Base-by-base conservation (phyloP, 2,329 filamentous ascomycete species). In the Neopestalotiopsis sp. region DNA sequence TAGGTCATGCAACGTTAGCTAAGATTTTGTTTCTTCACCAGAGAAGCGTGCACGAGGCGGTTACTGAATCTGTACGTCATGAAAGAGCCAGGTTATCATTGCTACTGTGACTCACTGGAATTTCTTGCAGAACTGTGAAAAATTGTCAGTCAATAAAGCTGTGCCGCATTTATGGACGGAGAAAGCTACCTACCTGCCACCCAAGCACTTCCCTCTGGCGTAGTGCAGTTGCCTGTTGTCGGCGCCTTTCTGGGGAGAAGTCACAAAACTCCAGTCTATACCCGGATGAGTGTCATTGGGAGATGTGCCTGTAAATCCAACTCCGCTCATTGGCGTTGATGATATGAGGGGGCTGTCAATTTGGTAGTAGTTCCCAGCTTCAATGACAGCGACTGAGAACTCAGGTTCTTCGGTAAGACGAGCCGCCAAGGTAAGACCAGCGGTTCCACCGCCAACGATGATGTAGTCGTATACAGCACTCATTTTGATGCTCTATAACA, bases 101-200 rank as follows among this genome's bases (percentile, higher is more conserved):
- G 9, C 5, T 14, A 61, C 9, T 5, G 4, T 5, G n/a, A 61
- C 57, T 30, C n/a, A 61, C 32, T 61, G 32, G 14, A n/a, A 20
- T 53, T 53, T 53, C 45, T 53, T n/a, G 45, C 45, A 17, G 45
- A 53, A 53, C 45, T 53, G 45, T 7, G 5, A 53, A 53, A n/a
- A 20, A 20, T 34, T 30, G 28, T 32, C 64, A 38, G 24, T 28
- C 4, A 2, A 38, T 76, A 75, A 62, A 77, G 76, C 9, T 74
- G 73, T 76, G 79, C 76, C 59, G 74, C 77, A 68, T 80, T 79
- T 34, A 71, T 71, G 3, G 75, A 73, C 4, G 74, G 75, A 14
- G 45, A 28, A 28, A 3, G 24, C 24, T 3, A 28, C 24, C 4
- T 53, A 53, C 45, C 71, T 72, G 64, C 78, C 78, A 49, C 76